phyloP scores from a whole-genome alignment of 2,329 filamentous ascomycete species.

The Trichoderma atrobrunneum region DNA sequence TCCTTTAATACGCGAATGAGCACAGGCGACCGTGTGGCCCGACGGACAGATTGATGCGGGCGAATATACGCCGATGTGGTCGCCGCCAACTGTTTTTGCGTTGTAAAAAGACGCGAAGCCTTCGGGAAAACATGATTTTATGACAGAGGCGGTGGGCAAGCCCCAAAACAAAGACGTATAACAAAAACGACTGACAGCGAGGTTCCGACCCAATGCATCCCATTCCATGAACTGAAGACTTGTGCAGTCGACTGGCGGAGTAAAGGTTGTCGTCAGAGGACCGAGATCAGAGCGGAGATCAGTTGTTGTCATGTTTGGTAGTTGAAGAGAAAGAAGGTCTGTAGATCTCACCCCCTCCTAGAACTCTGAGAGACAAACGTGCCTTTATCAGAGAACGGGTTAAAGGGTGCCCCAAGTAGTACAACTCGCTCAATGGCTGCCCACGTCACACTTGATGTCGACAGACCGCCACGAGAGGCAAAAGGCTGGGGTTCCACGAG shows the following conservation, averaged over 20 bases:
- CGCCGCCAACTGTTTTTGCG: too few relatives aligned
- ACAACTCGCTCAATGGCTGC: not conserved
- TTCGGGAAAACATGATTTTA: not conserved
- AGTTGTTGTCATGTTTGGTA: not conserved
- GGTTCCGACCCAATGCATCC: not conserved
- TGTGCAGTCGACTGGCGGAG: not conserved
- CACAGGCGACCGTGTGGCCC: not conserved
- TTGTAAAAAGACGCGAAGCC: not conserved
- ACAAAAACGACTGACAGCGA: too few relatives aligned
- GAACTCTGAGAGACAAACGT: not conserved
- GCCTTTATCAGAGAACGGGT: not conserved
- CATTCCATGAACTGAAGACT: rapidly evolving
- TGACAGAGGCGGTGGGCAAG: too few relatives aligned
- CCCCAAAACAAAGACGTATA: too few relatives aligned
- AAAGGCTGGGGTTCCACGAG: not conserved
- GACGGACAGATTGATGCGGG: not conserved
- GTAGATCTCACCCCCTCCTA: not conserved
- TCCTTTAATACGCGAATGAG: not conserved
- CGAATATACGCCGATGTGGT: not conserved
- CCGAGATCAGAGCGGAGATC: not conserved
- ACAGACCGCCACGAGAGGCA: not conserved
- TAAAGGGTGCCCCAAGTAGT: rapidly evolving
- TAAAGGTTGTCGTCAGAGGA: not conserved
- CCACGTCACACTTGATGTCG: too few relatives aligned
- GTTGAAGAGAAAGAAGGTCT: not conserved